Percentiles rank a stretch among this genome's conserved stretches.
phyloP scores from a whole-genome alignment of 257 asterid species.

The Thymus quinquecostatus region DNA sequence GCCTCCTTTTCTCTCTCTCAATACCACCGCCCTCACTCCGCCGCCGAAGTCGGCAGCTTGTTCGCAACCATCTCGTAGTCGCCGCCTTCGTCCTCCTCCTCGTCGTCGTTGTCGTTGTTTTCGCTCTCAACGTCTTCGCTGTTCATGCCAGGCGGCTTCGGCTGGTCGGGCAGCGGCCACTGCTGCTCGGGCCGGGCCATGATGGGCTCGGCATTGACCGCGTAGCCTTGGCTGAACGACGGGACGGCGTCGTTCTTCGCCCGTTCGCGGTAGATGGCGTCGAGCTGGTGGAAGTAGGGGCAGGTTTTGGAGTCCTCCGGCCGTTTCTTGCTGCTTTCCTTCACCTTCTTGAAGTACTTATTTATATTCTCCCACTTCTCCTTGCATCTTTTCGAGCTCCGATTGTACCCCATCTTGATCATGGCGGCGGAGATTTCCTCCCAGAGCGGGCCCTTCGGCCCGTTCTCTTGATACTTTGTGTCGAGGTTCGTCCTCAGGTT shows the following conservation, averaged over 20 bases:
- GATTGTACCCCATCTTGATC: slow-evolving; percentile 66
- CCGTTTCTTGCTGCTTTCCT: slow-evolving; percentile 74
- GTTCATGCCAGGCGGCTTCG: slow-evolving; percentile 39
- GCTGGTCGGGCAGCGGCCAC: slow-evolving; percentile 57
- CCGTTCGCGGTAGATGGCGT: slow-evolving; percentile 67
- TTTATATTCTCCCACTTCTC: slow-evolving; percentile 99
- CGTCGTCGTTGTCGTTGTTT: slow-evolving; percentile 33
- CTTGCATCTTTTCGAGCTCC: slow-evolving; percentile 84
- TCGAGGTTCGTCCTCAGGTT: slow-evolving; percentile 65
- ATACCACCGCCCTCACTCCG: slow-evolving; percentile 24
- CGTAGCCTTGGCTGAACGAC: slow-evolving; percentile 30
- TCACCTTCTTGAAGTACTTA: slow-evolving; percentile 92
- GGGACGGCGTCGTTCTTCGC: slow-evolving; percentile 36
- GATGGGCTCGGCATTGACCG: slow-evolving; percentile 54
- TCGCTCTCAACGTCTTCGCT: slow-evolving; percentile 35
- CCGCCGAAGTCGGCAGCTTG: slow-evolving; percentile 53
- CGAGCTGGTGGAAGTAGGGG: slow-evolving; percentile 85
- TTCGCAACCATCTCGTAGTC: slow-evolving; percentile 71
- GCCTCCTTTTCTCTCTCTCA: slow-evolving; percentile 17
- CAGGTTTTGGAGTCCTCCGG: slow-evolving; percentile 92
- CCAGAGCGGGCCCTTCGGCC: slow-evolving; percentile 93
- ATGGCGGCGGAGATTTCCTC: slow-evolving; percentile 82
- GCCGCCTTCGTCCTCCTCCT: slow-evolving; percentile 43
- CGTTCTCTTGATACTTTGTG: slow-evolving; percentile 73
- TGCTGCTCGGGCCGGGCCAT: slow-evolving; percentile 93